Conservation (phyloP, 164 flowering plant species). For the Echeveria elegans region DNA sequence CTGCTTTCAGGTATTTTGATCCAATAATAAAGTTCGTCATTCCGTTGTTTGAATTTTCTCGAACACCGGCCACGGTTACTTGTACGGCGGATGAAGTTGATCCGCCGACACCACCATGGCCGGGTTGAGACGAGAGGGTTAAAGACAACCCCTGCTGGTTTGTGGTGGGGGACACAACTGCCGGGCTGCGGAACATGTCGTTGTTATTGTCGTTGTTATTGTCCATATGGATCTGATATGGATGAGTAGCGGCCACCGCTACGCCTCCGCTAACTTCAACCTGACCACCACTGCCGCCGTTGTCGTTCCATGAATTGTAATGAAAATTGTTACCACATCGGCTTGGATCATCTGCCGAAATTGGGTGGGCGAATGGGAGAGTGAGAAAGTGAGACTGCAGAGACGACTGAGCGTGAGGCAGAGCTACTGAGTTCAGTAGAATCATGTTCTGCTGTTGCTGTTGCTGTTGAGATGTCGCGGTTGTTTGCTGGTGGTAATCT, state of each 20-base stretch:
- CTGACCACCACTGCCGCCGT: neutral
- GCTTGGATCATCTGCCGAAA: slow-evolving; percentile 15
- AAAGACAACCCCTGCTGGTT: slow-evolving; percentile 59
- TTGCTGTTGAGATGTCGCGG: too few relatives aligned
- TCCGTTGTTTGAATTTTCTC: slow-evolving; percentile 36
- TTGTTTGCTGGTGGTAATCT: slow-evolving; percentile 27
- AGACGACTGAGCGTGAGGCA: slow-evolving; percentile 1
- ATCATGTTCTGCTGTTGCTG: slow-evolving; percentile 27
- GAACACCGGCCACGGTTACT: slow-evolving; percentile 35
- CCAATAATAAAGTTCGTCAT: slow-evolving; percentile 51
- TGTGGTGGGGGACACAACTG: slow-evolving; percentile 11
- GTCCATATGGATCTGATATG: slow-evolving; percentile 1
- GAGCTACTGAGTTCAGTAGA: slow-evolving; percentile 31
- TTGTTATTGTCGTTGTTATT: too few relatives aligned
- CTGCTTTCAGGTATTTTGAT: slow-evolving; percentile 71
- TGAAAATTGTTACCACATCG: slow-evolving; percentile 16
- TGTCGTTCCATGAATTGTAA: slow-evolving; percentile 32
- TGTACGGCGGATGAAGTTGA: slow-evolving; percentile 15
- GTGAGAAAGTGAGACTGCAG: slow-evolving; percentile 21
- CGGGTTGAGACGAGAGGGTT: slow-evolving; percentile 47
- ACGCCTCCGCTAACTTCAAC: neutral
- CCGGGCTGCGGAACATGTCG: slow-evolving; percentile 10
- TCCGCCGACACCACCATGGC: slow-evolving; percentile 8
- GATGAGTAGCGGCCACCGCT: neutral
- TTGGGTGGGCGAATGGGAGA: too few relatives aligned